Evolutionary conservation across 371 early-diverging fungal genomes (phyloP).

Genomic region (Gilbertella persicaria): DNA sequence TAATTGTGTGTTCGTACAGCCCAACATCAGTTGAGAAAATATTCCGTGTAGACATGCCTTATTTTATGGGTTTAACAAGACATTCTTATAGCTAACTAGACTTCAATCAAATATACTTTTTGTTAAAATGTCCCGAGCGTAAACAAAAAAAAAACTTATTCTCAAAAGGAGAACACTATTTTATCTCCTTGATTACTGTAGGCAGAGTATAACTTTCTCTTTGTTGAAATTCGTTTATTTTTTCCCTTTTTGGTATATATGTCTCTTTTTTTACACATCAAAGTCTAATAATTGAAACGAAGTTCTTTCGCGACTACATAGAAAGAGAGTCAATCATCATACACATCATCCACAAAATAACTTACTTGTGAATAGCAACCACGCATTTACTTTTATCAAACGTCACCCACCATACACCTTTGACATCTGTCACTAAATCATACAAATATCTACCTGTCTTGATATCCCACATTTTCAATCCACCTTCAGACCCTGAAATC

Average conservation of each 20-base stretch:
- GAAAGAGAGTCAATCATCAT: neutral
- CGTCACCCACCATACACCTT: slow-evolving; percentile 92
- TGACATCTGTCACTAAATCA: slow-evolving; percentile 72
- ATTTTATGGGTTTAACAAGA: no score
- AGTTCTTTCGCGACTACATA: slow-evolving; percentile 31
- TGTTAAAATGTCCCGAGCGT: no score
- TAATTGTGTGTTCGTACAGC: no score
- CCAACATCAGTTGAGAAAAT: no score
- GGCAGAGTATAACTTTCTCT: no score
- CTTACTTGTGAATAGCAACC: slow-evolving; percentile 77
- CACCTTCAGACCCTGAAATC: slow-evolving; percentile 93
- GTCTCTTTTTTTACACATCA: no score
- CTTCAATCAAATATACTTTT: no score
- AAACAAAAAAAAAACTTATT: no score
- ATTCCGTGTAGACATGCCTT: no score
- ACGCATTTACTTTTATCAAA: slow-evolving; percentile 88
- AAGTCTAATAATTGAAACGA: neutral
- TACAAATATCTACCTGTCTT: slow-evolving; percentile 74
- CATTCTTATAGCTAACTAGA: no score
- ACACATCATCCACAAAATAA: slow-evolving; percentile 1
- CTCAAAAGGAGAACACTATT: no score
- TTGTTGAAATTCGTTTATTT: neutral
- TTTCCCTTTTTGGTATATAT: neutral
- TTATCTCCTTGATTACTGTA: no score
- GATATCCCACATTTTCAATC: slow-evolving; percentile 94